Evolutionary conservation across 257 asterid species (phyloP), one percentile per base, ranked within the genome.

Genomic region (Striga asiatica): DNA sequence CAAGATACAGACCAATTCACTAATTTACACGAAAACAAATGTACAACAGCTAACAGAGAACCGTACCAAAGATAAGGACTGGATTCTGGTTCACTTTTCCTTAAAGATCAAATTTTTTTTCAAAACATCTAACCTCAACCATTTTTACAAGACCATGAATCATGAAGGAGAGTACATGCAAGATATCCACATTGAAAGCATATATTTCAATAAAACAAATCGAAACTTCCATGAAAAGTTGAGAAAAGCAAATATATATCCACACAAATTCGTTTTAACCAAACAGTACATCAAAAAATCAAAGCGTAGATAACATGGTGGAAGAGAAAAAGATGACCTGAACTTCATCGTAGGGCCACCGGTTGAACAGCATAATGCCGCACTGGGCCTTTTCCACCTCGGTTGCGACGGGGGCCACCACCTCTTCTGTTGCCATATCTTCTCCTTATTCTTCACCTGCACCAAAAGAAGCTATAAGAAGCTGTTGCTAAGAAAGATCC

Each of bases 321-420:
- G n/a, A 1, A 35, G 16, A 12, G 43, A 14, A 39, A 37, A 23
- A 2, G 25, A 16, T 0, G 24, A 83, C 94, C 87, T 76, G 79
- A 53, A 83, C 80, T 31, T 76, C 87, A 3, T 74, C 94, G 66
- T 83, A 83, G 18, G 79, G 45, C 94, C 94, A 81, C 0, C 79
- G 74, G 67, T 83, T 81, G 69, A 83, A 81, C 37, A 83, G 86
- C 76, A 80, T 13, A 25, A 83, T 76, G 3, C 66, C 89, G 45
- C 39, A 46, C 18, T 56, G 76, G 20, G 47, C 13, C 64, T 74
- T 81, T 2, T 66, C 74, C 10, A 27, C 74, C 7, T 76, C 75
- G 22, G 12, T 17, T 37, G 66, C n/a, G 11, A 28, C 25, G 1
- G 37, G 61, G 3, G 60, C 21, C 39, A 59, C 74, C 23, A 28